Base-by-base conservation (phyloP, 2,329 filamentous ascomycete genomes). In the Colletotrichum agaves region DNA sequence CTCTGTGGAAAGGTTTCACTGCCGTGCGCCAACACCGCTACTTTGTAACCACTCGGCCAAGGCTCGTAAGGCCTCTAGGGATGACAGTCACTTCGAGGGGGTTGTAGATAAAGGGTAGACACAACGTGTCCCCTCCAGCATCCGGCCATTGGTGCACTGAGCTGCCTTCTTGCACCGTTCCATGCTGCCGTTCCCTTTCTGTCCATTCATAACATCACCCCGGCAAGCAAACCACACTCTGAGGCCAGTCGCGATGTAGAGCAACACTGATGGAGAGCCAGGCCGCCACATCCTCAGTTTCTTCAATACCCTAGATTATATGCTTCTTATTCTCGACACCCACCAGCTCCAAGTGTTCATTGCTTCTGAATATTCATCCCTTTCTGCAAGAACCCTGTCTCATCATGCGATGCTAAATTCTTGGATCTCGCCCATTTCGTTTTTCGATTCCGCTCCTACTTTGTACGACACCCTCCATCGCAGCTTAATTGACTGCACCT, bases 391-490 rank as follows among this genome's bases (percentile, higher is more conserved):
- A 4, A 19, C 5, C 19, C 43, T 13, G 17, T 13, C 46, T 47
- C n/a, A 59, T 64, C 58, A 96, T 73, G 88, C 87, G 74, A 98
- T 87, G 46, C 90, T 90, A 75, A 98, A 87, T 70, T 93, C 89
- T 11, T 91, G 83, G 72, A 98, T 90, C 81, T 95, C 93, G 5
- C 95, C 95, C 82, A 91, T 93, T 80, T 98, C 93, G 67, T 91
- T 90, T 76, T 88, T 90, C 69, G 84, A 76, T 75, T 90, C 87
- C 3, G 80, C 84, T 3, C 88, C 91, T 12, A 96, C 77, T 74
- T 87, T 88, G 80, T 98, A 98, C 5, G 91, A 88, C 27, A 93
- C 89, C 73, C 93, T 93, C 93, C 94, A 99, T 70, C 96, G 85
- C 80, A 99, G 88, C 81, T 97, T 97, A 69, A 97, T 90, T n/a